phyloP scores from a whole-genome alignment of 768 basidiomycete genomes.

The Pluteus cervinus region DNA sequence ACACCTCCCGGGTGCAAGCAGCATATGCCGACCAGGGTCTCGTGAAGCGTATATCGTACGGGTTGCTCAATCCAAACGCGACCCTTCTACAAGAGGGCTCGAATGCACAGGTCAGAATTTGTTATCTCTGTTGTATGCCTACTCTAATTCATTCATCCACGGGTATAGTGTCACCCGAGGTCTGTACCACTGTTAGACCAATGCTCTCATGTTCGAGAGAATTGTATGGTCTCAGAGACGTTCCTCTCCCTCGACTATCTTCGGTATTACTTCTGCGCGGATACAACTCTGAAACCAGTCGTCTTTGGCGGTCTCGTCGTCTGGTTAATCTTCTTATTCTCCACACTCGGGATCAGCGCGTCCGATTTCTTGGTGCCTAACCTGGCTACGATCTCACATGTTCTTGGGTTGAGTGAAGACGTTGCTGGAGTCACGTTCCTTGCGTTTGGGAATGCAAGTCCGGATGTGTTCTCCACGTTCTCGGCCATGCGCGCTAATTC shows the following conservation, averaged over 20 bases:
- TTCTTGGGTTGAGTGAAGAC: conserved; percentile 86
- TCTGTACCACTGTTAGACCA: too few relatives aligned
- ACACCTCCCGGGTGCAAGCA: too few relatives aligned
- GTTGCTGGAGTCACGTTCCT: conserved; percentile 96
- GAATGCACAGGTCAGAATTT: conserved; percentile 22
- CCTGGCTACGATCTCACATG: conserved; percentile 79
- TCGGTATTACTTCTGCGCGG: conserved; percentile 64
- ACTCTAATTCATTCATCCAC: not conserved
- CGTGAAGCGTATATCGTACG: conserved; percentile 35
- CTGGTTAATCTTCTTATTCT: conserved; percentile 92
- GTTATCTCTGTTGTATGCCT: not conserved
- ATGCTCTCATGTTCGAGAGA: conserved; percentile 54
- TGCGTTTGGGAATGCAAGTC: conserved; percentile 96
- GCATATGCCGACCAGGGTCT: conserved; percentile 25
- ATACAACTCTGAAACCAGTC: conserved; percentile 45
- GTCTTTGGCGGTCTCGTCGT: conserved; percentile 58
- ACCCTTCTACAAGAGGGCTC: conserved; percentile 7
- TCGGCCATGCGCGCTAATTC: conserved; percentile 84
- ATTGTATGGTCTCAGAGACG: conserved; percentile 56
- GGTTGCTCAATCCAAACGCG: conserved; percentile 24
- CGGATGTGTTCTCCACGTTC: conserved; percentile 94
- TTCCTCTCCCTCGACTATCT: conserved; percentile 70
- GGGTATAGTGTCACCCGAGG: too few relatives aligned
- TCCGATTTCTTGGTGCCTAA: conserved; percentile 99
- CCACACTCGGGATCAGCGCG: conserved; percentile 90